Evolutionary conservation across 1,139 yeast genomes (phyloP).

Genomic region (Blastobotrys elegans): DNA sequence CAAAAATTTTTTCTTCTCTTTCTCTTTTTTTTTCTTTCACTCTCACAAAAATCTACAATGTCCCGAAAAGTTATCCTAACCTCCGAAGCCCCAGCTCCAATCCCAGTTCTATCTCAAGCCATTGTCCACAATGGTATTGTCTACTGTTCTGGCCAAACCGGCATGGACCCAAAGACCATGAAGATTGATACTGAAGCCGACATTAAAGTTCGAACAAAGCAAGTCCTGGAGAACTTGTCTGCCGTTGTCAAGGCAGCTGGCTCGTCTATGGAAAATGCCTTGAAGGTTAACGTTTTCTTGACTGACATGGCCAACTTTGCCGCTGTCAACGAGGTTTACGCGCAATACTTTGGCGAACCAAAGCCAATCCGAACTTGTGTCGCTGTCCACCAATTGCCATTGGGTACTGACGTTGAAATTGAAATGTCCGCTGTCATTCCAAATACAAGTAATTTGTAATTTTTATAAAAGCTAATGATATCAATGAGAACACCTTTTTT

Average conservation of each 20-base stretch:
- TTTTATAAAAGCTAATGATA: not conserved
- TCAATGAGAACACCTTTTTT: not conserved
- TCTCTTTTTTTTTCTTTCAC: not conserved
- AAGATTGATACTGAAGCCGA: conserved; percentile 29
- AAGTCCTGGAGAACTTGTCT: conserved; percentile 34
- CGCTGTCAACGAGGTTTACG: conserved; percentile 46
- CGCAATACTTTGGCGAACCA: conserved; percentile 39
- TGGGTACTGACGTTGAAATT: conserved; percentile 28
- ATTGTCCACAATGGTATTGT: conserved; percentile 47
- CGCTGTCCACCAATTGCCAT: conserved; percentile 32
- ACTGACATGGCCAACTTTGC: conserved; percentile 43
- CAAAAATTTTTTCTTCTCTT: not conserved
- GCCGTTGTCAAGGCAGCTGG: conserved; percentile 45
- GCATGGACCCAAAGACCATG: conserved; percentile 37
- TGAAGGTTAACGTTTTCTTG: conserved; percentile 51
- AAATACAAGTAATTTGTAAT: not conserved
- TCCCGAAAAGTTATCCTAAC: conserved; percentile 19
- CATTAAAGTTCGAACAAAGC: conserved; percentile 25
- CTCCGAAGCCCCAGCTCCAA: conserved; percentile 26
- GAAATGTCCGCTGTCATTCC: conserved; percentile 37
- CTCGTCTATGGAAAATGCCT: conserved; percentile 44
- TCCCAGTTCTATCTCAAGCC: conserved; percentile 43
- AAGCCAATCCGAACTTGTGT: conserved; percentile 57
- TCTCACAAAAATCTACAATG: not conserved
- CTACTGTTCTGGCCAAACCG: conserved; percentile 46